Percentiles rank a stretch among this genome's conserved stretches.
phyloP scores from a whole-genome alignment of 2,329 filamentous ascomycete species.

The Ophiocordyceps robertsii region DNA sequence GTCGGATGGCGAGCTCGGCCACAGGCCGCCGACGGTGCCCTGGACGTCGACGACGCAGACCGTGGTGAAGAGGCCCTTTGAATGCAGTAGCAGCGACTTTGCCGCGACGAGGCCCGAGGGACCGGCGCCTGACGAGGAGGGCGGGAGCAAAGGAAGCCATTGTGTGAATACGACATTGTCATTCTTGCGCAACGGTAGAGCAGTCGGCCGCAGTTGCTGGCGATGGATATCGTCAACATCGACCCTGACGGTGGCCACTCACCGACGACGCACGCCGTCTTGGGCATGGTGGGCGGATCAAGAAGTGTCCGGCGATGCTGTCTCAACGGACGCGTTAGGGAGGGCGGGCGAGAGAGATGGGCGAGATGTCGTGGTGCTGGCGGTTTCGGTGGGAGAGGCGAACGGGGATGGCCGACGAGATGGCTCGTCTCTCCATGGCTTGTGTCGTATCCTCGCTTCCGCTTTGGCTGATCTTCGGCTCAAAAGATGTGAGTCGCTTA shows the following conservation, averaged over 20 bases:
- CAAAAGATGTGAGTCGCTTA: too few relatives aligned
- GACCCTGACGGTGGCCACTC: constrained; percentile 3
- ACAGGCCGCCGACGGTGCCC: constrained; percentile 60
- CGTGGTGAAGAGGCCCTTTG: constrained; percentile 34
- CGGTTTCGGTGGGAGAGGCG: too few relatives aligned
- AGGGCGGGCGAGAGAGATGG: too few relatives aligned
- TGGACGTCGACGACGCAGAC: constrained; percentile 60
- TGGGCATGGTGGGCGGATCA: constrained; percentile 15
- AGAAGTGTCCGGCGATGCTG: too few relatives aligned
- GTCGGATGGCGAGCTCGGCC: constrained; percentile 45
- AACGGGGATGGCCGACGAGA: too few relatives aligned
- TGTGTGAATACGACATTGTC: background rate
- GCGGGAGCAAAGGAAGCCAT: constrained; percentile 2
- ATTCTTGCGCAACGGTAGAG: background rate
- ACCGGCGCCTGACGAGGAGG: constrained; percentile 41
- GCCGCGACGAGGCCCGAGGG: constrained; percentile 56
- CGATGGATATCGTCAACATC: too few relatives aligned
- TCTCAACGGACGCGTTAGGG: too few relatives aligned
- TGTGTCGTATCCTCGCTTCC: too few relatives aligned
- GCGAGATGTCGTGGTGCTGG: too few relatives aligned
- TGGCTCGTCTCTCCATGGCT: too few relatives aligned
- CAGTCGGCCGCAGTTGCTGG: too few relatives aligned
- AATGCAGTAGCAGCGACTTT: constrained; percentile 54
- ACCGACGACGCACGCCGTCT: constrained; percentile 28
- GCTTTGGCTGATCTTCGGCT: too few relatives aligned